Evolutionary conservation across 2,329 filamentous ascomycete genomes (phyloP).

Genomic region (Albifimbria verrucaria): DNA sequence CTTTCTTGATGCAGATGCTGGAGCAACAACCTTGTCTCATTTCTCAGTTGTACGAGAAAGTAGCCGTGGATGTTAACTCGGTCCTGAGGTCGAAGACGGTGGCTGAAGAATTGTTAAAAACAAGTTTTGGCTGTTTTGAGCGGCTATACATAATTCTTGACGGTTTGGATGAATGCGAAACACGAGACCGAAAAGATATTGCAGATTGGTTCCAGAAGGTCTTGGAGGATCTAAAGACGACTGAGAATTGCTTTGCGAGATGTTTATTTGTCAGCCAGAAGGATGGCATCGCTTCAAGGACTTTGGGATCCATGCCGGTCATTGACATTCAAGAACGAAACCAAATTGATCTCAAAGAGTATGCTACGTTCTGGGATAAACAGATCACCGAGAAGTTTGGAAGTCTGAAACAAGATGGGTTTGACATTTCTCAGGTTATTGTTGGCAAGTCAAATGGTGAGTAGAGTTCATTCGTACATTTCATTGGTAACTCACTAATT

Average conservation of each 20-base stretch:
- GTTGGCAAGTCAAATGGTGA: slow-evolving; percentile 6
- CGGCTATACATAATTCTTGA: slow-evolving; percentile 5
- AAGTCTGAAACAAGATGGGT: neutral
- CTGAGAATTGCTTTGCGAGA: neutral
- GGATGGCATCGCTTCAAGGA: slow-evolving; percentile 4
- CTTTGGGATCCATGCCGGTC: neutral
- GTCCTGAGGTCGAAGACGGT: neutral
- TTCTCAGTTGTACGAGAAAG: neutral
- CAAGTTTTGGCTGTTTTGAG: neutral
- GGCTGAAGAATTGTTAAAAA: neutral
- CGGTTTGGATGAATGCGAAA: slow-evolving; percentile 5
- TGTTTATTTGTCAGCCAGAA: slow-evolving; percentile 12
- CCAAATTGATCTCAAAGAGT: slow-evolving; percentile 5
- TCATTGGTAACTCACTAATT: neutral
- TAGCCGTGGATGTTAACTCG: neutral
- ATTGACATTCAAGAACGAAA: slow-evolving; percentile 4
- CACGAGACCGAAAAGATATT: slow-evolving; percentile 5
- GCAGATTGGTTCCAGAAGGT: slow-evolving; percentile 3
- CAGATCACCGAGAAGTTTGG: slow-evolving; percentile 7
- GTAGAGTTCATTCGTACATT: neutral
- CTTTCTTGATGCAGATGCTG: neutral
- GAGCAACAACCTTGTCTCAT: neutral
- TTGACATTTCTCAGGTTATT: slow-evolving; percentile 5
- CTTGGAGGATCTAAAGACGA: neutral
- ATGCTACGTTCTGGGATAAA: neutral